These are phyloP conservation scores for Ettlia oleoabundans DNA, from an alignment of 139 green algal genomes.

Conservation along the genomic window DNA sequence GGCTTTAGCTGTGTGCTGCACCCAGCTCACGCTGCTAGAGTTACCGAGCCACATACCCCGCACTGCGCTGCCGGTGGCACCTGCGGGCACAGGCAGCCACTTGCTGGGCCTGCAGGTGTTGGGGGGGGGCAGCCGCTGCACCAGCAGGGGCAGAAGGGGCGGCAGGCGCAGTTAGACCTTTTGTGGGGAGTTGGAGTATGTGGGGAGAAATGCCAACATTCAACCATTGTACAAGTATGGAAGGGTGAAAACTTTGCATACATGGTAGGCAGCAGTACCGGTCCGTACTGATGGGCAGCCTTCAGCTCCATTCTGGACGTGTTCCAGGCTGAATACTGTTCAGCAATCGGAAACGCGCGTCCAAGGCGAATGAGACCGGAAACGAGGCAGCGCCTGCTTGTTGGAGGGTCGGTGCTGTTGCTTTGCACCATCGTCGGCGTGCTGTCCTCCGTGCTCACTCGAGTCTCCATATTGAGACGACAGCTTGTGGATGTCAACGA, in stretches of 20 bases:
- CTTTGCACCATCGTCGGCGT: neutral
- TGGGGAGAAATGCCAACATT: no score
- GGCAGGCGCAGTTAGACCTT: neutral
- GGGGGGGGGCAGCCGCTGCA: neutral
- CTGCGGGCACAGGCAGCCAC: neutral
- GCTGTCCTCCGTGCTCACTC: neutral
- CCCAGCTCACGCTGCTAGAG: slow-evolving; percentile 13
- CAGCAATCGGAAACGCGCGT: no score
- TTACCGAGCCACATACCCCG: slow-evolving; percentile 1
- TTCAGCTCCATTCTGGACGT: no score
- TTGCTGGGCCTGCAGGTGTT: neutral
- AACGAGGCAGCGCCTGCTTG: neutral
- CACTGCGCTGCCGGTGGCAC: neutral
- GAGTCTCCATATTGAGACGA: neutral
- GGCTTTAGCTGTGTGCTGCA: neutral
- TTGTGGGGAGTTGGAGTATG: no score
- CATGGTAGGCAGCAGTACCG: no score
- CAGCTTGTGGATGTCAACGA: neutral
- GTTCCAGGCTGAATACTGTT: no score
- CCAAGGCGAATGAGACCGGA: neutral
- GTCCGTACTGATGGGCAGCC: no score
- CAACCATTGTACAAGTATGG: no score
- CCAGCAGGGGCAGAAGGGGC: no score
- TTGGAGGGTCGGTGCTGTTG: neutral
- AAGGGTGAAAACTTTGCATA: no score